Percentiles rank a stretch among this genome's conserved stretches.
Conservation (phyloP, 164 flowering plant species). For the Magnolia changhungtana region DNA sequence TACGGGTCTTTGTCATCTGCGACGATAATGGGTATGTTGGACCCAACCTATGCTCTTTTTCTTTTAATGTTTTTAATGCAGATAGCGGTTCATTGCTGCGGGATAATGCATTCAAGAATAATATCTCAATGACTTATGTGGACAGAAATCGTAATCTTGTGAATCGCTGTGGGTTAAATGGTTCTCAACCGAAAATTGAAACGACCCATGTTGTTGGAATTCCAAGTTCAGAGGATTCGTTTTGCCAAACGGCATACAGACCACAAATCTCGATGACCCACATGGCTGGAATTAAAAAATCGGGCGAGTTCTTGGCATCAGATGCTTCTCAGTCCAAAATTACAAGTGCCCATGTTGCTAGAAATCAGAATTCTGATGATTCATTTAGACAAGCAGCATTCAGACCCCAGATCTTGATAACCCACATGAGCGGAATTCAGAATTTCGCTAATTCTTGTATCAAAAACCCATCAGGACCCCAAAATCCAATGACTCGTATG, state of each 20-base stretch:
- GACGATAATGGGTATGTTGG: slow-evolving; percentile 4
- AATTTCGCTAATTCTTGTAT: neutral
- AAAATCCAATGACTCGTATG: neutral
- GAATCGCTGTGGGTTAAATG: neutral
- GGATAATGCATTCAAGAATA: neutral
- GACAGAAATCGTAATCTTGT: neutral
- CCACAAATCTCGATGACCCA: neutral
- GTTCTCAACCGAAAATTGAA: neutral
- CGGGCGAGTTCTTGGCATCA: neutral
- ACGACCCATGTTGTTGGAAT: neutral
- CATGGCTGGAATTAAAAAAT: neutral
- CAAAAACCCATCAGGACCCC: neutral
- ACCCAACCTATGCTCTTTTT: neutral
- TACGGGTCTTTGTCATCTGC: slow-evolving; percentile 25
- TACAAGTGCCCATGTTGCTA: neutral
- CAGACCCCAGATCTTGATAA: neutral
- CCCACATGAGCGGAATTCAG: neutral
- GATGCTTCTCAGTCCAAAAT: neutral
- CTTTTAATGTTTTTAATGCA: neutral
- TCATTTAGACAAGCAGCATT: neutral
- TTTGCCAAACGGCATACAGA: neutral
- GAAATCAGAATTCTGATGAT: neutral
- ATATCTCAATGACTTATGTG: neutral
- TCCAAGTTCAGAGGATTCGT: neutral
- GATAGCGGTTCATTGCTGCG: neutral